Conservation (phyloP, 2,329 filamentous ascomycete species). For the Epichloe coenophiala region DNA sequence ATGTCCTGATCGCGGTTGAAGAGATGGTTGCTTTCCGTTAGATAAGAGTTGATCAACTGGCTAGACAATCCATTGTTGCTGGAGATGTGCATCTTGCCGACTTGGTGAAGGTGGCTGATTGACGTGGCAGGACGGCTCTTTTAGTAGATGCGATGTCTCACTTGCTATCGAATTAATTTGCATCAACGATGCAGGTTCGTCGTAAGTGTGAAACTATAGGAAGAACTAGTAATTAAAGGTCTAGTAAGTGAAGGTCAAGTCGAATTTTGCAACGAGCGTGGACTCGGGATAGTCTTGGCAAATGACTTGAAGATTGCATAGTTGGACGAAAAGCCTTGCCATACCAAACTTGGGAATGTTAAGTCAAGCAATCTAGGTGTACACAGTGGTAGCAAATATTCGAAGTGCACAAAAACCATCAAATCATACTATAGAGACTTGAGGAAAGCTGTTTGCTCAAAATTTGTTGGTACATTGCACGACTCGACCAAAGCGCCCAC, state of each 20-base stretch:
- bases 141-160: not conserved
- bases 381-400: not conserved
- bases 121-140: not conserved
- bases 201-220: not conserved
- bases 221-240: not conserved
- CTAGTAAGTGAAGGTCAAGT: not conserved
- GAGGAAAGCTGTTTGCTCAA: conserved; percentile 1
- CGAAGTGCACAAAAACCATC: not conserved
- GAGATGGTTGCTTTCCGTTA: not conserved
- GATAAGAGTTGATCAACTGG: not conserved
- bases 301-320: not conserved
- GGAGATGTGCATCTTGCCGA: not conserved
- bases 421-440: not conserved
- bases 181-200: not conserved
- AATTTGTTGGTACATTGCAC: not conserved
- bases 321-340: not conserved
- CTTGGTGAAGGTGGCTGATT: not conserved
- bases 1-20: conserved; percentile 4
- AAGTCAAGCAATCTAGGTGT: conserved; percentile 2
- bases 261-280: not conserved
- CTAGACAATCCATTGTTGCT: not conserved
- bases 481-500: not conserved
- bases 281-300: not conserved
- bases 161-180: not conserved
- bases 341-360: not conserved